phyloP scores from a whole-genome alignment of 225 moss, liverwort and hornwort species.

The Antitrichia curtipendula region DNA sequence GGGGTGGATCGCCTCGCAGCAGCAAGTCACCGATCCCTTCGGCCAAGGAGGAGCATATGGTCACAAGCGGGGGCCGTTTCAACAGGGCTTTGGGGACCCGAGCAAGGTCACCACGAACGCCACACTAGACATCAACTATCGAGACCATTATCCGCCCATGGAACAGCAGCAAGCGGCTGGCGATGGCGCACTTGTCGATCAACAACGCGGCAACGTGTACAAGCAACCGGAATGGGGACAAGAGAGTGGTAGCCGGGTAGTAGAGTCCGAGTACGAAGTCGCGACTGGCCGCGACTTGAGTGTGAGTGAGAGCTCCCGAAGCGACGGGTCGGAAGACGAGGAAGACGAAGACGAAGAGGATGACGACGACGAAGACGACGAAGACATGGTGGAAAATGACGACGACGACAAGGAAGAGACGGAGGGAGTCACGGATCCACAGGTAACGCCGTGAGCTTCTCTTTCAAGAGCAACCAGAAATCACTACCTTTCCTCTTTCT shows the following conservation, averaged over 20 bases:
- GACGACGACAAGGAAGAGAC: conserved; percentile 31
- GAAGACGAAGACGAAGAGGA: conserved; percentile 72
- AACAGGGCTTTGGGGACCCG: conserved; percentile 18
- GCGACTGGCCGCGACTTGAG: conserved; percentile 44
- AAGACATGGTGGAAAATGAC: conserved; percentile 20
- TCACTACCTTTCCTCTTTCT: not conserved
- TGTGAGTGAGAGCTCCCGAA: conserved; percentile 69
- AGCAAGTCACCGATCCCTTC: conserved; percentile 35
- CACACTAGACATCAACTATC: conserved; percentile 44
- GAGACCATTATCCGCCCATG: conserved; percentile 32
- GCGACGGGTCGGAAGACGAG: conserved; percentile 64
- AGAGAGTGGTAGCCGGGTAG: conserved; percentile 17
- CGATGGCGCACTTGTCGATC: conserved; percentile 42
- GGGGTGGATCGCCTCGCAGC: conserved; percentile 38
- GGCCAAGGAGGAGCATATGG: conserved; percentile 14
- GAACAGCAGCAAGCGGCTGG: conserved; percentile 42
- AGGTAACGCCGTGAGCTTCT: not conserved
- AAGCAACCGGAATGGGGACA: conserved; percentile 55
- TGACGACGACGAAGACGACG: conserved; percentile 20
- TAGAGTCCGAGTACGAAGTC: conserved; percentile 51
- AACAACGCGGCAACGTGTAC: conserved; percentile 13
- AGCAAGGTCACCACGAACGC: conserved; percentile 17
- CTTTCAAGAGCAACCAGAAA: not conserved
- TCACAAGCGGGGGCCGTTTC: conserved; percentile 18
- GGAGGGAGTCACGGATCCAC: conserved; percentile 9